These are phyloP conservation scores for Spinacia oleracea DNA, from an alignment of 179 eudicot genomes.

Conservation along the genomic window DNA sequence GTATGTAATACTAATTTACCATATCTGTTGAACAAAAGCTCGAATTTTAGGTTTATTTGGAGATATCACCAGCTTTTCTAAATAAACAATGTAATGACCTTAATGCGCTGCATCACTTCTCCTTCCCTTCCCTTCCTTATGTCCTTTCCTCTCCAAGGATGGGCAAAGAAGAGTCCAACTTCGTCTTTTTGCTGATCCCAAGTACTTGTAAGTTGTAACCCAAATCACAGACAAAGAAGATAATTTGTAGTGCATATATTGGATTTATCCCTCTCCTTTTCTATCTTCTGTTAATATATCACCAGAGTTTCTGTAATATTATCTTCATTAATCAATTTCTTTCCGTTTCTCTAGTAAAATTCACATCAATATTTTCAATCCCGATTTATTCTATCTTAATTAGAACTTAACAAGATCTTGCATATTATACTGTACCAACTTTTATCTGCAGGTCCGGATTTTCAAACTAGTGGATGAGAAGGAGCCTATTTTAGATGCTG, in stretches of 20 bases:
- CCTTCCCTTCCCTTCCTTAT: too few species aligned
- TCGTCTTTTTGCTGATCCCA: background rate
- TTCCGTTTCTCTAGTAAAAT: background rate
- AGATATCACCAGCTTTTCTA: background rate
- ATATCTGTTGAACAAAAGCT: background rate
- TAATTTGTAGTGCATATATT: too few species aligned
- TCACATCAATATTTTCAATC: background rate
- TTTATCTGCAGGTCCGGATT: slow-evolving; percentile 38
- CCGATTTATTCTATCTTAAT: background rate
- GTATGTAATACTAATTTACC: too few species aligned
- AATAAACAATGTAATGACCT: background rate
- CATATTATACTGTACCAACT: background rate
- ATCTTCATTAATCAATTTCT: background rate
- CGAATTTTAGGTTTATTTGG: background rate
- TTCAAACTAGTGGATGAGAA: slow-evolving; percentile 36
- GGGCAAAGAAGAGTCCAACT: background rate
- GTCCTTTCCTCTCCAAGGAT: background rate
- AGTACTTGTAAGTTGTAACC: too few species aligned
- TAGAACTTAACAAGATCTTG: background rate
- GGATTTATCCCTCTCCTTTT: too few species aligned
- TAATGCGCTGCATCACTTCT: background rate
- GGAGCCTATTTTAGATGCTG: slow-evolving; percentile 66
- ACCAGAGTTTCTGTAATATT: background rate
- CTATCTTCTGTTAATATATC: too few species aligned
- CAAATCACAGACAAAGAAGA: too few species aligned